Percentiles rank a stretch among this genome's conserved stretches.
phyloP scores from a whole-genome alignment of 192 early-diverging fungal genomes.

The Backusella circina region DNA sequence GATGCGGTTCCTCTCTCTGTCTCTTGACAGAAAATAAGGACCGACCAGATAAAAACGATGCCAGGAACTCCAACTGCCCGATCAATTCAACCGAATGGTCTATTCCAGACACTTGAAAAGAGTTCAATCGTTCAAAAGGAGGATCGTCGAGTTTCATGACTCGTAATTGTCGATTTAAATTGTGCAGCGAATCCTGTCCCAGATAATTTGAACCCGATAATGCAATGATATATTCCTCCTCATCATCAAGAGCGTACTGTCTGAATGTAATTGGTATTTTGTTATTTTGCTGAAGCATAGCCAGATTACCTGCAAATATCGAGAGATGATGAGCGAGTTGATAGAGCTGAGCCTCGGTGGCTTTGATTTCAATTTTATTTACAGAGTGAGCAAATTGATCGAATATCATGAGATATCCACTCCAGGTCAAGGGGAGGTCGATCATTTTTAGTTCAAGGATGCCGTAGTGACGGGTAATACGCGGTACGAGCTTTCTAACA shows the following conservation, averaged over 20 bases:
- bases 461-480: conserved; percentile 23
- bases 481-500: conserved; percentile 19
- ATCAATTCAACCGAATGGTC: background rate
- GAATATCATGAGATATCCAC: conserved; percentile 24
- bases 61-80: conserved; percentile 2
- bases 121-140: conserved; percentile 7
- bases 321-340: conserved; percentile 17
- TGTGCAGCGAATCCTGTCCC: conserved; percentile 9
- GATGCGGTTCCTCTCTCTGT: background rate
- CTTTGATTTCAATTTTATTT: conserved; percentile 17
- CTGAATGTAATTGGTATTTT: conserved; percentile 26
- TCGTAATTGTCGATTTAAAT: background rate
- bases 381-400: conserved; percentile 31
- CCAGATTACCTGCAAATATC: conserved; percentile 28
- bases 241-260: conserved; percentile 17
- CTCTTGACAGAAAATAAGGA: background rate
- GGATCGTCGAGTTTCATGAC: conserved; percentile 15
- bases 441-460: conserved; percentile 18
- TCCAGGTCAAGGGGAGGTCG: conserved; percentile 16
- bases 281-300: conserved; percentile 19
- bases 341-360: background rate
- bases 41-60: conserved; percentile 9
- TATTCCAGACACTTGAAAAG: background rate
- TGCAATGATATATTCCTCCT: background rate
- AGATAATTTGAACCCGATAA: background rate